Base-by-base conservation (phyloP, 1,284 basidiomycete species). In the Coniferiporia weirii region DNA sequence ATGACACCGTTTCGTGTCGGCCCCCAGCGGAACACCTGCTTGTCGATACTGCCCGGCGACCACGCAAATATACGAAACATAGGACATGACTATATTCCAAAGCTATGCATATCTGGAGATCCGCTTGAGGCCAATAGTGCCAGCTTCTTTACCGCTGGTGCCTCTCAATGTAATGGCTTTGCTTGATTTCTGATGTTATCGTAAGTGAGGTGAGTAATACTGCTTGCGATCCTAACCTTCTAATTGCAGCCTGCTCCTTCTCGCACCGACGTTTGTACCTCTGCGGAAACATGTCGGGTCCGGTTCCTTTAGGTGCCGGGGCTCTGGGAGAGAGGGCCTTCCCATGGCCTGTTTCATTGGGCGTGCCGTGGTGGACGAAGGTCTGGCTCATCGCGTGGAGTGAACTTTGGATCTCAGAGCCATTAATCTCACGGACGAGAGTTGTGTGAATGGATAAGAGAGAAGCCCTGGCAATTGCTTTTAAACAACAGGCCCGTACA, bases 401-500 rank as follows among this genome's bases (percentile, higher is more conserved):
- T 44, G 54, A 46, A 51, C 13, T 52, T 38, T 59, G 51, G 59
- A 56, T 60, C 54, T 45, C 38, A 43, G 20, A 51, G n/a, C 20
- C 47, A 36, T 34, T 44, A 36, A 53, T 60, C 59, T 56, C 59
- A 60, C 59, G 59, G 49, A 56, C 27, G 51, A 34, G 53, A 27
- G n/a, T 45, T 56, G 59, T 62, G 61, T 56, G 61, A 62, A 62
- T 49, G 52, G 56, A 56, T 59, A 50, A 57, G 60, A 22, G 46
- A 27, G 54, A 56, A 60, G 54, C 59, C 55, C 15, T 46, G 17
- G 54, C 46, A 17, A 22, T 55, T 15, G 49, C 47, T 56, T 56
- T 40, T 56, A 56, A 56, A 53, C 52, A 13, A 13, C 27, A 44
- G 44, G 27, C 38, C 19, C 34, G n/a, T 27, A 44, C 36, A 38